phyloP scores from a whole-genome alignment of 306 rosid genomes.

The Mimosa pudica region DNA sequence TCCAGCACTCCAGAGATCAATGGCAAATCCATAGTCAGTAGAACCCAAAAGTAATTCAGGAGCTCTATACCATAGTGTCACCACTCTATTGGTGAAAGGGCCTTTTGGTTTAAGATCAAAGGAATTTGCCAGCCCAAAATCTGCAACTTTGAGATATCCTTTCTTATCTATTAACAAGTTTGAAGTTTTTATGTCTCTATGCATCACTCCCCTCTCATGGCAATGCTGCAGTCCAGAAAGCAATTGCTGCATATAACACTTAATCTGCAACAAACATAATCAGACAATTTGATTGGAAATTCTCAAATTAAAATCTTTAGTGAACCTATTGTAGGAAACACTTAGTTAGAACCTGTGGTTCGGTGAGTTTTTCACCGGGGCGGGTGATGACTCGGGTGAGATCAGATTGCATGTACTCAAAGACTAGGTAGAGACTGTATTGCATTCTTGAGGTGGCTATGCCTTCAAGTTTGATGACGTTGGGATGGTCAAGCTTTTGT shows the following conservation, averaged over 20 bases:
- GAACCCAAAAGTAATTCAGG: conserved; percentile 87
- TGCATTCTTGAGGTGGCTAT: conserved; percentile 80
- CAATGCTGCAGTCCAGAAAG: conserved; percentile 75
- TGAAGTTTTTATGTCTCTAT: conserved; percentile 72
- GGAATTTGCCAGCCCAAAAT: conserved; percentile 78
- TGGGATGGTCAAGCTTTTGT: conserved; percentile 67
- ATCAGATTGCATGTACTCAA: conserved; percentile 62
- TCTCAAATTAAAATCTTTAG: not conserved
- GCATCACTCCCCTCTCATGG: conserved; percentile 67
- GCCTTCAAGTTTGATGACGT: conserved; percentile 73
- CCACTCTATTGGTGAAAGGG: conserved; percentile 71
- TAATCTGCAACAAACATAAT: conserved; percentile 49
- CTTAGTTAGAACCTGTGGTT: conserved; percentile 56
- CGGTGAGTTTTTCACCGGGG: conserved; percentile 52
- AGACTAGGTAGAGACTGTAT: conserved; percentile 72
- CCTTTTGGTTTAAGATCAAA: conserved; percentile 45
- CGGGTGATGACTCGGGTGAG: conserved; percentile 62
- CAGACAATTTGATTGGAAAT: not conserved
- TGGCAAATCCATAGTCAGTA: conserved; percentile 69
- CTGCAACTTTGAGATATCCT: conserved; percentile 75
- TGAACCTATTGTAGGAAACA: not conserved
- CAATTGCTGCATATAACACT: conserved; percentile 76
- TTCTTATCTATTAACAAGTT: conserved; percentile 71
- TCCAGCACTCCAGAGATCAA: conserved; percentile 93
- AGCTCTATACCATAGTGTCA: conserved; percentile 91